Base-by-base conservation (phyloP, 805 yeast species). In the Ogataea neopini region DNA sequence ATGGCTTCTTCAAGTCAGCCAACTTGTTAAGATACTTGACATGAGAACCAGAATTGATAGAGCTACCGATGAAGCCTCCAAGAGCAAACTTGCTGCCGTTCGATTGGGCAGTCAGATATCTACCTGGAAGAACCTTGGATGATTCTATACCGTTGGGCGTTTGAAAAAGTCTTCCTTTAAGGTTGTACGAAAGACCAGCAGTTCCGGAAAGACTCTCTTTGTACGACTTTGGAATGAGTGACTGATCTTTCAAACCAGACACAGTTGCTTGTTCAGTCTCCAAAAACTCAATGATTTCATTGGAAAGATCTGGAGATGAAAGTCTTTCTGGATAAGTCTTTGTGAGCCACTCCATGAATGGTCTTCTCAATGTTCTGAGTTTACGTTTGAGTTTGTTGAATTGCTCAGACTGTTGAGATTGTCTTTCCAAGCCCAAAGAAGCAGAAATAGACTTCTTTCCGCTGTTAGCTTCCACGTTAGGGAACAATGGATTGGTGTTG, bases 141-240 rank as follows among this genome's bases (percentile, higher is more conserved):
- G 74, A 66, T 40, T 76, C 69, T 19, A 81, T 67, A 42, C 96
- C 96, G 58, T 83, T 80, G 18, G 95, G 94, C 3, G 86, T 73
- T 62, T 81, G 85, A 48, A 71, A 62, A 32, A 88, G 68, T 62
- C 88, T 77, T 6, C 96, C 96, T 48, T 74, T 76, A 51, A 85
- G 76, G 33, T 72, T 73, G 58, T 87, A 88, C 1, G 88, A 77
- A 50, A 88, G 73, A 6, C 96, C 96, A 23, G 86, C 96, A 6
- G 86, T 79, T 26, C 90, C 95, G 45, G 83, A 59, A 13, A 61
- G 52, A 47, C 54, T 50, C 13, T 59, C 51, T 14, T 49, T 43
- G 45, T 62, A 53, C 20, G 53, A 32, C 39, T 53, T 39, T 11
- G 64, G 59, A 29, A 61, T 52, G 14, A 18, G 15, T 13, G 41